Evolutionary conservation across 148 eudicot species (phyloP).

Genomic region (Rhododendron griersonianum): DNA sequence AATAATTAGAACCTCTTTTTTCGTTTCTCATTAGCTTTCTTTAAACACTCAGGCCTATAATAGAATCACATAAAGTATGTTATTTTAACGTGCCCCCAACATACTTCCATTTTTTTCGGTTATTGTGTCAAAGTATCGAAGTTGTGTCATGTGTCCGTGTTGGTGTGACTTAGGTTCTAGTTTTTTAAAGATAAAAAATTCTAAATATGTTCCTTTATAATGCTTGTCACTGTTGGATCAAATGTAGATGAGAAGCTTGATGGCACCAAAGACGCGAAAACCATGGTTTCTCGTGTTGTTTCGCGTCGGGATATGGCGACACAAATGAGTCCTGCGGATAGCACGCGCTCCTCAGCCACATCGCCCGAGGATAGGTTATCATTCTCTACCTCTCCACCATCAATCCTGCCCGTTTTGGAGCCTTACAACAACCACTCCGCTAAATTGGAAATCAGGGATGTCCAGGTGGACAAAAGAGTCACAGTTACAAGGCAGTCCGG

Average conservation of each 20-base stretch:
- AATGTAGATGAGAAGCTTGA: conserved; percentile 38
- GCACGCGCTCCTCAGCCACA: conserved; percentile 21
- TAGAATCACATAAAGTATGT: neutral
- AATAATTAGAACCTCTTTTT: neutral
- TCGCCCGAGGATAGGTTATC: conserved; percentile 40
- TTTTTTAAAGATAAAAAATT: neutral
- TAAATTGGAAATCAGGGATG: conserved; percentile 65
- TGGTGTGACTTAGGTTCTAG: neutral
- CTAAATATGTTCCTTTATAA: neutral
- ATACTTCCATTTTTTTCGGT: neutral
- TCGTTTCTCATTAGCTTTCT: neutral
- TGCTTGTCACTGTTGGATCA: conserved; percentile 12
- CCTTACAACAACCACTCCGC: conserved; percentile 19
- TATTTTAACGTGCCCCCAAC: neutral
- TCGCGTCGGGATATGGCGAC: conserved; percentile 86
- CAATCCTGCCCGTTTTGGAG: conserved; percentile 11
- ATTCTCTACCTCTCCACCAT: conserved; percentile 29
- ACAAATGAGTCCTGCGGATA: conserved; percentile 66
- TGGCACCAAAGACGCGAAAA: conserved; percentile 22
- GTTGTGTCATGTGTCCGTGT: neutral
- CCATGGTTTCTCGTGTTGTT: conserved; percentile 20
- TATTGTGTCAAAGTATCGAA: neutral
- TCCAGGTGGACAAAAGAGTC: conserved; percentile 70
- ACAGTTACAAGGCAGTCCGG: conserved; percentile 23
- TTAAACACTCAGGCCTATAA: neutral